These are phyloP conservation scores for Podospora anserina DNA, from an alignment of 495 filamentous ascomycete species.

Conservation along the genomic window DNA sequence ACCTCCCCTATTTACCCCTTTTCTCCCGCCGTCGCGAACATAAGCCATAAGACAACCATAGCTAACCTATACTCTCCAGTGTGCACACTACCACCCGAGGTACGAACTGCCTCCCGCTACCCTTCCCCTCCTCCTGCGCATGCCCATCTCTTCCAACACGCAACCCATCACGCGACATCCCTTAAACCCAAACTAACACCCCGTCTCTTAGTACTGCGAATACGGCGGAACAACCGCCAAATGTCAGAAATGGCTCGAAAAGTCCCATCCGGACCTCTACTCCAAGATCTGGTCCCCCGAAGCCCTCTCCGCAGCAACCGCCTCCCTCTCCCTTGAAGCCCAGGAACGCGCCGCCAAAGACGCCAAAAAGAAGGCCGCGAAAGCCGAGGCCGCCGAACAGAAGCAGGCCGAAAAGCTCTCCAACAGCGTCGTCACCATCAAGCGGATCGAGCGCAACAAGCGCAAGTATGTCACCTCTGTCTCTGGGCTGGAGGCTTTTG, in stretches of 20 bases:
- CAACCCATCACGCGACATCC: not conserved
- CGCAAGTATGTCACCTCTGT: conserved; percentile 92
- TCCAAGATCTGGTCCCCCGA: conserved; percentile 79
- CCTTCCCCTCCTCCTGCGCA: not conserved
- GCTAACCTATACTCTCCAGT: conserved; percentile 50
- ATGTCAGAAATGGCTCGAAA: conserved; percentile 91
- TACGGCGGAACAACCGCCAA: conserved; percentile 98
- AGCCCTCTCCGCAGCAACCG: conserved; percentile 75
- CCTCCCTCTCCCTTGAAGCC: conserved; percentile 79
- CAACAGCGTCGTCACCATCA: conserved; percentile 79
- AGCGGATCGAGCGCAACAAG: conserved; percentile 97
- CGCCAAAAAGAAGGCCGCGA: conserved; percentile 82
- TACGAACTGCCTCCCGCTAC: conserved; percentile 46
- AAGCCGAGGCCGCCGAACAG: conserved; percentile 77
- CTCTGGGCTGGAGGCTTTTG: conserved; percentile 83
- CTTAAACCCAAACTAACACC: no score
- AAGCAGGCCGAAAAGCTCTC: conserved; percentile 75
- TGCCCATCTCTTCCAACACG: no score
- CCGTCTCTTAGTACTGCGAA: conserved; percentile 79
- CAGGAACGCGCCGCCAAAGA: conserved; percentile 92
- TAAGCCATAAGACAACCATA: conserved; percentile 8
- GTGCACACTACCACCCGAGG: conserved; percentile 90
- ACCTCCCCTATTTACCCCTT: conserved; percentile 19
- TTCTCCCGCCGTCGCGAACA: conserved; percentile 14
- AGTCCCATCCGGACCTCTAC: conserved; percentile 69